A percentile compares a stretch with the other conserved stretches of the same genome.
These are phyloP conservation scores for Nothophaeocryptopus gaeumannii DNA, from an alignment of 2,329 filamentous ascomycete genomes.

Conservation along the genomic window DNA sequence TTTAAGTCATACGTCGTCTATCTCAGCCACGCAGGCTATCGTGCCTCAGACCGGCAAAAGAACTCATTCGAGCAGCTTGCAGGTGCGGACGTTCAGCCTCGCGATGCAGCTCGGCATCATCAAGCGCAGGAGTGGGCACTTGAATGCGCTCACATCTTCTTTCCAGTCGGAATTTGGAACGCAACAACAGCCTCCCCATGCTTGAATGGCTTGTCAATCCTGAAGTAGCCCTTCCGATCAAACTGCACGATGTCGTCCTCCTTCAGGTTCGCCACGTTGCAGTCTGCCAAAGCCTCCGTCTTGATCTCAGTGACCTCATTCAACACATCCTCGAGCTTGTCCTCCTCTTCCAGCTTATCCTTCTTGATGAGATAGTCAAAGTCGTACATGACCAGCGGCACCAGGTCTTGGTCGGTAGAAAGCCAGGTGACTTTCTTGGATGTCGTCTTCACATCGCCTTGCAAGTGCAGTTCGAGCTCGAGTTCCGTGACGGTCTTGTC, in stretches of 20 bases:
- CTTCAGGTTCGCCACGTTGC: conserved; percentile 74
- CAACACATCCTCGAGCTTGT: conserved; percentile 78
- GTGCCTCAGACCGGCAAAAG: no score
- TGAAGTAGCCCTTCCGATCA: conserved; percentile 87
- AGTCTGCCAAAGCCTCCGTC: conserved; percentile 74
- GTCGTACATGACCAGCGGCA: conserved; percentile 83
- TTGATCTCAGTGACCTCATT: conserved; percentile 72
- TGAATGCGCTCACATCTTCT: conserved; percentile 35
- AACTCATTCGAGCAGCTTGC: no score
- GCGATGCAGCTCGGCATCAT: no score
- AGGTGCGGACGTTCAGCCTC: no score
- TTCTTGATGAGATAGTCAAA: conserved; percentile 96
- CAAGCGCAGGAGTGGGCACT: neutral
- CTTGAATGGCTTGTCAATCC: conserved; percentile 66
- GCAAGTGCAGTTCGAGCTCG: conserved; percentile 81
- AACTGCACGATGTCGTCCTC: conserved; percentile 92
- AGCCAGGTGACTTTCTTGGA: conserved; percentile 98
- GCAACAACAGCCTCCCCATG: conserved; percentile 61
- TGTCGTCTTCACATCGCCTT: conserved; percentile 91
- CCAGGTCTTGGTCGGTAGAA: conserved; percentile 70
- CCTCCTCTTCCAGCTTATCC: conserved; percentile 87
- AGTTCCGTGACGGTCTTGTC: conserved; percentile 63
- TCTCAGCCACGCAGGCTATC: no score
- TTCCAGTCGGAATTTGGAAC: conserved; percentile 69
- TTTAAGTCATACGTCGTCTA: no score